Evolutionary conservation across 2,329 filamentous ascomycete genomes (phyloP), one percentile per base, ranked within the genome.

Genomic region (Talaromyces marneffei): DNA sequence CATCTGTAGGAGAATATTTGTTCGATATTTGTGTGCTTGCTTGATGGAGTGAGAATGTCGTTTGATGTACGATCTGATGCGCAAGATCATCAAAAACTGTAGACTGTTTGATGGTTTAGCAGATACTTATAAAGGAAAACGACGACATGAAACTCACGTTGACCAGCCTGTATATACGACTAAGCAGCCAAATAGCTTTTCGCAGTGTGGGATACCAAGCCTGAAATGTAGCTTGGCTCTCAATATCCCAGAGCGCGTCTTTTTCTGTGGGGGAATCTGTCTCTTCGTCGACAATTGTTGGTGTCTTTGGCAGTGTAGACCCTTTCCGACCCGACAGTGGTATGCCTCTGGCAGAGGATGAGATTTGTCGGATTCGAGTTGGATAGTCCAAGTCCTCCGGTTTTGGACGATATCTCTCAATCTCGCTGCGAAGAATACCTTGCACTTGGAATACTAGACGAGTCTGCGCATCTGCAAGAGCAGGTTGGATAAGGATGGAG

Each of bases 41-140:
- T 56, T 87, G 83, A 65, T 92, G 85, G 18, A 99, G 83, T 3
- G 92, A 92, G 57, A 88, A 78, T 0, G 92, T 97, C 1, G 92
- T 94, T 74, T 95, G 91, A 69, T 93, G 89, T 27, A 99, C 91
- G 66, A 97, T 94, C 68, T 87, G 86, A 71, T 90, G 88, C 5
- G 87, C 87, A 3, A 90, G 80, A 67, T 90, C 87, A 66, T 89
- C 86, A 68, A 89, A 89, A 42, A 89, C 85, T 23, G 83, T 85
- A 61, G 85, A 86, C 83, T 85, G 59, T 54, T 29, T 31, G 64
- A 42, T 61, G 29, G 58, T 63, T 71, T 59, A 70, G 64, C 58
- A 27, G 31, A 44, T 25, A 20, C 12, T 23, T 12, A 27, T 12
- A 56, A 35, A 56, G 8, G 29, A 7, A 4, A n/a, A 25, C 1